phyloP scores from a whole-genome alignment of 2,329 filamentous ascomycete species.

The Teratosphaeria viscida region DNA sequence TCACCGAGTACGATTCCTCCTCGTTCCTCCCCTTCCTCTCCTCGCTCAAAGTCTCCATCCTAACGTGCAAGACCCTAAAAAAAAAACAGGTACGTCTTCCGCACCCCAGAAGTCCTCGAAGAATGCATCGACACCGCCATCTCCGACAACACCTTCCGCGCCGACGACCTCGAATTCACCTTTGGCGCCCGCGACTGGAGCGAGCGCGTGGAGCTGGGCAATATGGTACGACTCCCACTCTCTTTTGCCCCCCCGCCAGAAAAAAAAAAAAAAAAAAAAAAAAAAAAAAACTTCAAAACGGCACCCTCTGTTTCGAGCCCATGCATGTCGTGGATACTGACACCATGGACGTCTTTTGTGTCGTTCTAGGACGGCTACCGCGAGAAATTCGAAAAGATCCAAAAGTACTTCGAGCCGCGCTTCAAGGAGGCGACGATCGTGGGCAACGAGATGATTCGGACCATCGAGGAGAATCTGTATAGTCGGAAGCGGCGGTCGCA shows the following conservation, averaged over 20 bases:
- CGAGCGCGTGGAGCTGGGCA: slow-evolving; percentile 79
- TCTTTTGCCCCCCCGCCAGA: no score
- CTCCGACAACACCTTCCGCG: slow-evolving; percentile 83
- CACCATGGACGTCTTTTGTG: background rate
- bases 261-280: no score
- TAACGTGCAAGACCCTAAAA: background rate
- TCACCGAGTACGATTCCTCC: slow-evolving; percentile 53
- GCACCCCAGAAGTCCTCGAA: slow-evolving; percentile 60
- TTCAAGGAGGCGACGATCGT: slow-evolving; percentile 80
- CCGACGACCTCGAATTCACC: slow-evolving; percentile 92
- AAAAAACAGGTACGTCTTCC: slow-evolving; percentile 58
- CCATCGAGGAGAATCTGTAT: slow-evolving; percentile 69
- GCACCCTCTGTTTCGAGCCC: no score
- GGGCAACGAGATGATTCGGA: slow-evolving; percentile 95
- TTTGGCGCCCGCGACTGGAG: slow-evolving; percentile 96
- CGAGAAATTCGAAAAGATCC: slow-evolving; percentile 82
- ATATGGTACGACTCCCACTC: slow-evolving; percentile 56
- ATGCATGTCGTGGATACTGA: no score
- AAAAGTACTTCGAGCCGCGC: slow-evolving; percentile 80
- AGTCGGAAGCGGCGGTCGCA: slow-evolving; percentile 6
- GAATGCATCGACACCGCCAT: slow-evolving; percentile 79
- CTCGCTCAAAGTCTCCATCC: no score
- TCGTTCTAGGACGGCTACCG: slow-evolving; percentile 59
- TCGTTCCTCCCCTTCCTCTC: background rate
- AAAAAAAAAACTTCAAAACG: no score